A percentile compares a stretch with the other conserved stretches of the same genome.
Evolutionary conservation across 1,284 basidiomycete genomes (phyloP).

Genomic region (Blastosporella zonata): DNA sequence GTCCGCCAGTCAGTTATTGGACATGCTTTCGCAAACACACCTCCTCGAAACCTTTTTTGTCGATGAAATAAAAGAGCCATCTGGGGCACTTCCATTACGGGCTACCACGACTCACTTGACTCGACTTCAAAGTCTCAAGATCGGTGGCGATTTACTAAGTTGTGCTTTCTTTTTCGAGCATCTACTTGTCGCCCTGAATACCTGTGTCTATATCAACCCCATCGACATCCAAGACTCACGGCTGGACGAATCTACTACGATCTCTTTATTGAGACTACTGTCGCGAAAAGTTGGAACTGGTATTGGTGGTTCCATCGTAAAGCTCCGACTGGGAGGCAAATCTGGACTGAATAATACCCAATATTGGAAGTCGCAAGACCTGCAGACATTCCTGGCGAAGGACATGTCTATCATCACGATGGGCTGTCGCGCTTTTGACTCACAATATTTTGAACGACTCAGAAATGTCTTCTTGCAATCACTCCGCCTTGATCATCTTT

Average conservation of each 20-base stretch:
- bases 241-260: background rate
- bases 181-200: background rate
- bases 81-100: background rate
- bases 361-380: background rate
- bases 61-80: background rate
- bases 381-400: background rate
- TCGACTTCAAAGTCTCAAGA: background rate
- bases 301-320: background rate
- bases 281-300: background rate
- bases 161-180: background rate
- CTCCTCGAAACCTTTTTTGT: background rate
- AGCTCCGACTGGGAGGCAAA: background rate
- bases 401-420: background rate
- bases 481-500: background rate
- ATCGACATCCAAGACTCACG: no score
- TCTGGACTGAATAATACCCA: background rate
- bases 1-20: background rate
- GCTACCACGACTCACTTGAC: background rate
- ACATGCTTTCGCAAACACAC: background rate
- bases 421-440: background rate
- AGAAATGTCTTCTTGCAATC: no score
- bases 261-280: background rate
- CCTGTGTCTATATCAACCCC: background rate
- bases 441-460: no score
- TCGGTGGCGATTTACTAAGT: background rate